Conservation (phyloP, 257 asterid species). For the Solanum tacnaense region DNA sequence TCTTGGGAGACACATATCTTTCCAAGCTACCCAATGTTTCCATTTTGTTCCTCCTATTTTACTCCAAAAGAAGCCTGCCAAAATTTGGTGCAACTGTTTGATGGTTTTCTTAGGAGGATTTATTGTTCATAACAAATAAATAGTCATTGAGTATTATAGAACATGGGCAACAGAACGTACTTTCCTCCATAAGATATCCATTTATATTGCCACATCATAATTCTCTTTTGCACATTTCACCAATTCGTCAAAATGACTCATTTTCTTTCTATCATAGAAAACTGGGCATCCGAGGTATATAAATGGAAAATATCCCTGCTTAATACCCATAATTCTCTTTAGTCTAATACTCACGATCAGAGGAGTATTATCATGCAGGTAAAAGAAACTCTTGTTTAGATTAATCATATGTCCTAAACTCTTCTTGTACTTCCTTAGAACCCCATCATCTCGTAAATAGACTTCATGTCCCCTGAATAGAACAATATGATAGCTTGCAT, state of each 20-base stretch:
- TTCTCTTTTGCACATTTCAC: neutral
- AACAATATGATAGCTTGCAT: neutral
- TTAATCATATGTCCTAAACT: neutral
- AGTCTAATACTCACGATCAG: neutral
- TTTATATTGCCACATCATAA: neutral
- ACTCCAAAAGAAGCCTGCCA: neutral
- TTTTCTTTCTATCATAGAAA: no score
- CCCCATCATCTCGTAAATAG: neutral
- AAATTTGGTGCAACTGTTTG: neutral
- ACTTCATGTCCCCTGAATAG: neutral
- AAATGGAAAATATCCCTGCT: neutral
- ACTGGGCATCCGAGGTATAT: no score
- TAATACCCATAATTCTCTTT: no score
- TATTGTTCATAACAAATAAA: neutral
- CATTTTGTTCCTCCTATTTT: neutral
- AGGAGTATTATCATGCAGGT: neutral
- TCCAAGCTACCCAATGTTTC: neutral
- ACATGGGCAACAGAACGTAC: neutral
- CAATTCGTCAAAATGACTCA: neutral
- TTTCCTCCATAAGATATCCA: neutral
- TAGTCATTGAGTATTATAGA: neutral
- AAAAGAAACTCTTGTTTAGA: no score
- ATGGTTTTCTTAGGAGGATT: neutral
- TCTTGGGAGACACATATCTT: no score
- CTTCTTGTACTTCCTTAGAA: neutral